Base-by-base conservation (phyloP, 495 filamentous ascomycete species). In the Choiromyces venosus region DNA sequence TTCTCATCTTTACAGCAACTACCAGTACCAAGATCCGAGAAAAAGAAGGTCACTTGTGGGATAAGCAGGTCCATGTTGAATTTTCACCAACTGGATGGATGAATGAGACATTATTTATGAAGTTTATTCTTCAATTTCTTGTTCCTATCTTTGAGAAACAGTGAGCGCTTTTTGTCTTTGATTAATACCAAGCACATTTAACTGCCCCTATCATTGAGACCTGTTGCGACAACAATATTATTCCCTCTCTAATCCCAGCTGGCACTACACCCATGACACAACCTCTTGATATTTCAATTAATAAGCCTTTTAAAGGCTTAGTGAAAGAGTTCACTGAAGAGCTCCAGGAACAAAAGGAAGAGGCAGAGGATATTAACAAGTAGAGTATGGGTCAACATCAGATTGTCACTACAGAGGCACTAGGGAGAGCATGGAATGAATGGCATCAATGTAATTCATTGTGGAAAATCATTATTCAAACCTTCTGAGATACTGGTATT, bases 41-140 rank as follows among this genome's bases (percentile, higher is more conserved):
- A 14, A 70, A 70, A 4, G 46, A 70, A n/a, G 38, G 36, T 14
- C 46, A 70, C 40, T 25, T 38, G 25, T 70, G 69, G 69, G 69
- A 70, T 70, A 61, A 37, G 14, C 68, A 37, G 9, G 69, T 70
- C 0, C 69, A 64, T 29, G 46, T 70, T 39, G 69, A 70, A 29
- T 70, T 64, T 38, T 33, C 33, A 12, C 35, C 69, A 19, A 38
- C 69, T 3, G 69, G 69, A 5, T 70, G 44, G 46, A 70, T 69
- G 67, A 69, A 69, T 44, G 67, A 66, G 65, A 35, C 4, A 67
- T 38, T 38, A 9, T 67, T 67, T 38, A 14, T 67, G 19, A 67
- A 67, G 35, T 67, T 67, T 33, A 67, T 67, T 16, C 18, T 19
- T 12, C n/a, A 38, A 21, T 67, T 35, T 67, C 66, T 67, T 4